These are phyloP conservation scores for Haplosporangium sp. DNA, from an alignment of 371 early-diverging fungal species.

Conservation along the genomic window DNA sequence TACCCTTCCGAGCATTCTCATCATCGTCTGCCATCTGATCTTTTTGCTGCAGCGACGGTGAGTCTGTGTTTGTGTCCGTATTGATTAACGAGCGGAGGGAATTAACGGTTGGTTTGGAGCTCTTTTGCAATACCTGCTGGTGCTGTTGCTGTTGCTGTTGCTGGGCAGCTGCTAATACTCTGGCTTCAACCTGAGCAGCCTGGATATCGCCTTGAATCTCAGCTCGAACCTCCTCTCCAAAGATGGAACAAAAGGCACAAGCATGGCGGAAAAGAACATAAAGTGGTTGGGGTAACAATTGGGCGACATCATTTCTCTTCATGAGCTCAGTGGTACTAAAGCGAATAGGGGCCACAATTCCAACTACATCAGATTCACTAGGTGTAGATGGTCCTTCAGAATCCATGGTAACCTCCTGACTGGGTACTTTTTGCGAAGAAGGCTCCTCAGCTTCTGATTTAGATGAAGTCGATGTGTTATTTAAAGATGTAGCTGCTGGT, in stretches of 20 bases:
- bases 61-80: slow-evolving; percentile 4
- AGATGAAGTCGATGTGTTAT: background rate
- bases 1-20: slow-evolving; percentile 14
- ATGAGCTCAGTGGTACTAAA: slow-evolving; percentile 22
- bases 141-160: slow-evolving; percentile 3
- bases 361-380: background rate
- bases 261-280: slow-evolving; percentile 46
- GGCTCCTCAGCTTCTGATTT: background rate
- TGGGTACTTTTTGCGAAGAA: background rate
- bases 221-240: slow-evolving; percentile 45
- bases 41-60: slow-evolving; percentile 21
- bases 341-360: slow-evolving; percentile 23
- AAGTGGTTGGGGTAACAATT: slow-evolving; percentile 36
- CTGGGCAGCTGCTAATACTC: slow-evolving; percentile 9
- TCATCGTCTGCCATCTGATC: slow-evolving; percentile 25
- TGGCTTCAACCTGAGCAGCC: slow-evolving; percentile 26
- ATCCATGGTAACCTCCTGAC: background rate
- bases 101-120: slow-evolving; percentile 4
- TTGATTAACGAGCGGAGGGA: slow-evolving; percentile 1
- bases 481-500: slow-evolving; percentile 9
- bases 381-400: background rate
- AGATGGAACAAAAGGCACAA: slow-evolving; percentile 35
- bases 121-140: background rate
- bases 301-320: slow-evolving; percentile 37
- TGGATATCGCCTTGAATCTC: slow-evolving; percentile 39